Base-by-base conservation (phyloP, 2,329 filamentous ascomycete genomes). In the Fusarium transvaalense region DNA sequence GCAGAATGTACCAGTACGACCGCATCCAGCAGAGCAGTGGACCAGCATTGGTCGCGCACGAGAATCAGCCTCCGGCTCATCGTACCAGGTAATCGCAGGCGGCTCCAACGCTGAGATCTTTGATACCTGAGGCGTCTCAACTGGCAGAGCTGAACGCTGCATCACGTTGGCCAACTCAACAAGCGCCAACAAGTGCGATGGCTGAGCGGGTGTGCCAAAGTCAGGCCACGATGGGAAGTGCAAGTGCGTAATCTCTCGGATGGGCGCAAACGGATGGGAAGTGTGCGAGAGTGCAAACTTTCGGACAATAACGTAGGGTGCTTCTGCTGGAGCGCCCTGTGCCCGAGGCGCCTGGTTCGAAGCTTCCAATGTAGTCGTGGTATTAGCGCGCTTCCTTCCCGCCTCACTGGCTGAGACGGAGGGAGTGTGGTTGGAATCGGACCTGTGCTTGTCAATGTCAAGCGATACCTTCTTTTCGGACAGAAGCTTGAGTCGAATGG, bases 181-280 rank as follows among this genome's bases (percentile, higher is more conserved):
- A 17, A 99, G 82, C 3, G 91, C 92, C 17, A 99, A 85, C 3
- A 99, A 85, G 74, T 98, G 94, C 7, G 89, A 88, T 2, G 96
- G 94, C 74, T 97, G 92, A 0, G 96, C 94, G 0, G 95, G 95
- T 0, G 94, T 91, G 21, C 96, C 96, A 78, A 98, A 97, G 76
- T 99, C 96, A 0, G 96, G 96, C 96, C 96, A 99, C n/a, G 91
- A 90, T 0, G 93, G 89, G 77, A 97, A 98, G 76, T 98, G 94
- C 15, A 99, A 83, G 72, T 99, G 96, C 0, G 94, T 97, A 65
- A 99, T 91, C 78, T 98, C 94, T 25, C 95, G 91, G 70, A 97
- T 91, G 0, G 93, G 92, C 21, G 89, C 88, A 75, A 97, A 97
- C 0, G 95, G 94, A 60, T 92, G 87, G 3, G 87, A 83, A 4